phyloP scores from a whole-genome alignment of 176 grass and related monocot species.

The Oryza meyeriana region DNA sequence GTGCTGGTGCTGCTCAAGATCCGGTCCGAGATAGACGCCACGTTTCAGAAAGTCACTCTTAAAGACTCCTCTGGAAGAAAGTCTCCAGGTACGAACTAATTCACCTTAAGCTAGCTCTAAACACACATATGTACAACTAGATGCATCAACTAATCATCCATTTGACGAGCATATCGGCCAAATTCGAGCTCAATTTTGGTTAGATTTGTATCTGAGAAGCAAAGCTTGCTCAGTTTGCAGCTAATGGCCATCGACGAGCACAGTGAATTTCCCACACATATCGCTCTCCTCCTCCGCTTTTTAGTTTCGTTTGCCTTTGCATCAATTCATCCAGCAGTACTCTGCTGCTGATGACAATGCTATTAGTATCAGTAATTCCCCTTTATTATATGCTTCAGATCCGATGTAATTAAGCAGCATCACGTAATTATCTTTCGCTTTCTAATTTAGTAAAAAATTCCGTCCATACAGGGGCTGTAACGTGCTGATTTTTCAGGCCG shows the following conservation, averaged over 20 bases:
- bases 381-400: background rate
- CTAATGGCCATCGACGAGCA: too few relatives aligned
- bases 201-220: background rate
- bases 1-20: slow-evolving; percentile 79
- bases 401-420: background rate
- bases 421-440: background rate
- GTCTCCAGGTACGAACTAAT: slow-evolving; percentile 88
- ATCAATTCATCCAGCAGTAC: background rate
- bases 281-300: slow-evolving; percentile 48
- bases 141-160: background rate
- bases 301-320: background rate
- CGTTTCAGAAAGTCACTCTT: slow-evolving; percentile 63
- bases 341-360: background rate
- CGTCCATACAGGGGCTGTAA: too few relatives aligned
- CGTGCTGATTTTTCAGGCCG: too few relatives aligned
- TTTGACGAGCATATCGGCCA: background rate
- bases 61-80: slow-evolving; percentile 86
- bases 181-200: slow-evolving; percentile 20
- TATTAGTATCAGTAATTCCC: background rate
- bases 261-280: slow-evolving; percentile 36
- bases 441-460: too few relatives aligned
- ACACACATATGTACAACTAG: too few relatives aligned
- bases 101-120: too few relatives aligned
- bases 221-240: too few relatives aligned
- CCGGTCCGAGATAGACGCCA: slow-evolving; percentile 67